These are phyloP conservation scores for Monascus purpureus DNA, from an alignment of 495 filamentous ascomycete genomes.

Conservation along the genomic window DNA sequence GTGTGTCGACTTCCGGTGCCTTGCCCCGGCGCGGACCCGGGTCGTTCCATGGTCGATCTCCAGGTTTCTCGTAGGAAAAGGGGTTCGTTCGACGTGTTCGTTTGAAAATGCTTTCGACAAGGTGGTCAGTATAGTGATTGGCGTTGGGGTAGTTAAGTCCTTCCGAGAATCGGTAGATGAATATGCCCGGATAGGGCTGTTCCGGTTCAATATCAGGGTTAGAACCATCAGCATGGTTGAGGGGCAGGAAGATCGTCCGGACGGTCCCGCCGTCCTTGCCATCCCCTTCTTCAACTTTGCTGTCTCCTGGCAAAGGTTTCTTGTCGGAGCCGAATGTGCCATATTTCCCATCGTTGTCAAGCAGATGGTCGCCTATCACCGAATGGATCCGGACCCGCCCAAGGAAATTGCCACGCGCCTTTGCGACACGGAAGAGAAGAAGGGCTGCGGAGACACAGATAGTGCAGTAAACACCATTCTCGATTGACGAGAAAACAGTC, in stretches of 20 bases:
- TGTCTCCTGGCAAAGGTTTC: not conserved
- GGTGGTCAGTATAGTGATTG: slow-evolving; percentile 74
- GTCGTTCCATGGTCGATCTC: slow-evolving; percentile 95
- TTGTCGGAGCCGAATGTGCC: slow-evolving; percentile 30
- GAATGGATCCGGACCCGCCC: slow-evolving; percentile 84
- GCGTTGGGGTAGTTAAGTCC: slow-evolving; percentile 96
- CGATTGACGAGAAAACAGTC: slow-evolving; percentile 77
- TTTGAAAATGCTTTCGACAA: slow-evolving; percentile 59
- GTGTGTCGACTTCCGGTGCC: slow-evolving; percentile 28
- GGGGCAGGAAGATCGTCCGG: slow-evolving; percentile 79
- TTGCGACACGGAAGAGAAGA: slow-evolving; percentile 74
- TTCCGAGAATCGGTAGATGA: slow-evolving; percentile 95
- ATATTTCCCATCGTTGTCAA: slow-evolving; percentile 46
- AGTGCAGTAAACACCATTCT: slow-evolving; percentile 85
- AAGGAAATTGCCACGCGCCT: slow-evolving; percentile 75
- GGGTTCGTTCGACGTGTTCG: slow-evolving; percentile 67
- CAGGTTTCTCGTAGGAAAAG: slow-evolving; percentile 42
- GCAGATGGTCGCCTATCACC: slow-evolving; percentile 65
- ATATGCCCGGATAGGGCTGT: slow-evolving; percentile 81
- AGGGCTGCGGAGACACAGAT: slow-evolving; percentile 60
- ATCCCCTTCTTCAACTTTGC: not conserved
- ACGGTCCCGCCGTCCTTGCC: slow-evolving; percentile 7
- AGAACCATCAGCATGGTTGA: slow-evolving; percentile 76
- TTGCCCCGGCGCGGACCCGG: slow-evolving; percentile 60
- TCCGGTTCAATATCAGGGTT: slow-evolving; percentile 73